Base-by-base conservation (phyloP, 2,329 filamentous ascomycete species). In the Alternaria atra region DNA sequence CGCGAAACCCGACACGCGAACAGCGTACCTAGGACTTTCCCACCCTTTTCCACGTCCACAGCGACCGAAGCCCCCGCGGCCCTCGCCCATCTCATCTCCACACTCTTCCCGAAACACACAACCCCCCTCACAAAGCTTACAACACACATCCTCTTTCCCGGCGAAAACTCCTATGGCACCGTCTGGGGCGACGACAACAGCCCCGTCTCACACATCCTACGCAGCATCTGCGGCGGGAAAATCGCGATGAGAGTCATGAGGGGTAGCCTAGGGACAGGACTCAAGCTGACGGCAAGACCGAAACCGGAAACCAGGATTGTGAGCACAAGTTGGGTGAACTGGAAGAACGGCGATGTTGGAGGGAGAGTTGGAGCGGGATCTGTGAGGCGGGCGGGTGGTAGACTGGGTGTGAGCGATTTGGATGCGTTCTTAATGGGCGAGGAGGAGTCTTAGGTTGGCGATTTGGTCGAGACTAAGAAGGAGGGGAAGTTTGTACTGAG, bases 131-230 rank as follows among this genome's bases (percentile, higher is more conserved):
- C 78, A 57, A 68, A 75, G 15, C 66, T 82, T 25, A 76, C 81
- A 55, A 61, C 80, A 25, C 75, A 79, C 8, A 73, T 82, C 46
- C 77, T 79, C 57, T 82, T 79, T 46, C 77, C 80, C 0, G 80
- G 79, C 8, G 69, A 72, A 4, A 71, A 77, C 40, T 70, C 73
- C 10, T 81, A 80, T 64, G 70, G 66, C 43, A 70, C 64, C 8
- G 75, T 81, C 7, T 82, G 80, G 80, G 68, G 73, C 30, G 77
- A 80, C 57, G 74, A 80, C 29, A 56, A 70, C 42, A 77, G 73
- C 17, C 79, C 80, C 0, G 65, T 79, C 48, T 73, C 71, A 7
- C 68, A 79, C 25, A 75, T 78, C 2, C 59, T 82, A 47, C 68
- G 73, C 25, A 79, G 77, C 58, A 73, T 79, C n/a, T 72, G 66